Evolutionary conservation across 2,329 filamentous ascomycete species (phyloP).

Genomic region (Calonectria pseudoturangicola): DNA sequence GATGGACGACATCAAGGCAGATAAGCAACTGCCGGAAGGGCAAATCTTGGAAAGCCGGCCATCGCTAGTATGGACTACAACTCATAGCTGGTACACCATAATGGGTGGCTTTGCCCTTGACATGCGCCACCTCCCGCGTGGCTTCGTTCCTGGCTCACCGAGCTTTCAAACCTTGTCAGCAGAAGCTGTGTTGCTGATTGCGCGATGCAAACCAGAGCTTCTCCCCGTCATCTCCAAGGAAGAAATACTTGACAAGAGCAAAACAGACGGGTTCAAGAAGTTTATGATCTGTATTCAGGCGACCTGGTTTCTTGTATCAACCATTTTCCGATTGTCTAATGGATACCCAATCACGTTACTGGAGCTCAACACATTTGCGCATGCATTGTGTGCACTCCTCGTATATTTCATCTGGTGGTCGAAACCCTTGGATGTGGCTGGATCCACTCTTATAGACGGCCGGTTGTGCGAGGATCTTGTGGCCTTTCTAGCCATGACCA

Average conservation of each 20-base stretch:
- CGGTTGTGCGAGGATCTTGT: constrained; percentile 4
- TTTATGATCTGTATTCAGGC: constrained; percentile 17
- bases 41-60: no score
- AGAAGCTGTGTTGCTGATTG: constrained; percentile 2
- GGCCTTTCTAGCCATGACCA: not conserved
- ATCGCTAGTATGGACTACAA: not conserved
- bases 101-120: constrained; percentile 9
- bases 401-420: constrained; percentile 13
- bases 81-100: constrained; percentile 6
- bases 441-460: not conserved
- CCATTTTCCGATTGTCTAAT: not conserved
- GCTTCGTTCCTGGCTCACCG: constrained; percentile 1
- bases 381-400: constrained; percentile 1
- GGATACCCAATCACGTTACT: constrained; percentile 2
- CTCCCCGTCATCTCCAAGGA: constrained; percentile 1
- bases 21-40: not conserved
- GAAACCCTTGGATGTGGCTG: constrained; percentile 11
- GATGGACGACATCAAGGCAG: not conserved
- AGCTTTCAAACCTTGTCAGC: not conserved
- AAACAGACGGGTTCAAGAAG: constrained; percentile 21
- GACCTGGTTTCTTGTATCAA: constrained; percentile 3
- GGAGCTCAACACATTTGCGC: constrained; percentile 14
- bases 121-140: constrained; percentile 5
- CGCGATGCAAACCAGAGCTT: not conserved
- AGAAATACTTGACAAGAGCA: not conserved